phyloP scores from a whole-genome alignment of 768 basidiomycete species.

The Clitopilus passeckerianus region DNA sequence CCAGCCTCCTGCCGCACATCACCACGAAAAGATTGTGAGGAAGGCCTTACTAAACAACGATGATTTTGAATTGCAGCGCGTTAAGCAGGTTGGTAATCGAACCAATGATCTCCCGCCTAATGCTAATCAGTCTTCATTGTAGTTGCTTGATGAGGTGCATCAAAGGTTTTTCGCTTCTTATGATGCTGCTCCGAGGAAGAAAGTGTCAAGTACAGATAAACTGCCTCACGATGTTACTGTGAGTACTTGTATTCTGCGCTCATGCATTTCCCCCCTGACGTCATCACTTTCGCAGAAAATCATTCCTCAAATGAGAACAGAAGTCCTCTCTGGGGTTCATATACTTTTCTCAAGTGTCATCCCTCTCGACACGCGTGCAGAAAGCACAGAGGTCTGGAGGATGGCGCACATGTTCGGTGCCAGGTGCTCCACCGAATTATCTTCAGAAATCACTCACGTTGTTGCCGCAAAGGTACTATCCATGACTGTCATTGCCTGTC shows the following conservation, averaged over 20 bases:
- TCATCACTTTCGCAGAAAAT: slow-evolving; percentile 50
- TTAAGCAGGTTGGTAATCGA: slow-evolving; percentile 56
- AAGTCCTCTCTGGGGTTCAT: slow-evolving; percentile 73
- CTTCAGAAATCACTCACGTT: slow-evolving; percentile 73
- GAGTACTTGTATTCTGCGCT: slow-evolving; percentile 16
- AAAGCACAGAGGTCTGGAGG: slow-evolving; percentile 81
- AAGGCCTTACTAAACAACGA: slow-evolving; percentile 86
- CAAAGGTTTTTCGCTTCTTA: slow-evolving; percentile 68
- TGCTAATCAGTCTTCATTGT: background rate
- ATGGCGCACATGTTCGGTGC: slow-evolving; percentile 89
- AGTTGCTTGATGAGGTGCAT: slow-evolving; percentile 86
- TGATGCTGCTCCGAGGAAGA: slow-evolving; percentile 35
- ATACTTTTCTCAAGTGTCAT: slow-evolving; percentile 95
- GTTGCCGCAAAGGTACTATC: slow-evolving; percentile 77
- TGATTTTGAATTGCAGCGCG: slow-evolving; percentile 74
- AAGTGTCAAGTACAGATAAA: slow-evolving; percentile 20
- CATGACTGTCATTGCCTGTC: background rate
- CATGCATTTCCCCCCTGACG: too few relatives aligned
- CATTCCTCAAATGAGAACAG: slow-evolving; percentile 73
- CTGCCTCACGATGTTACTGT: slow-evolving; percentile 74
- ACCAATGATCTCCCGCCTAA: slow-evolving; percentile 1
- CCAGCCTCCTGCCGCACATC: background rate
- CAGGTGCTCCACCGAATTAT: slow-evolving; percentile 65
- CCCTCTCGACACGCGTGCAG: slow-evolving; percentile 78
- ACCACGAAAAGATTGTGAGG: slow-evolving; percentile 38